phyloP scores from a whole-genome alignment of 2,329 filamentous ascomycete species.

The Aureobasidium sp. region DNA sequence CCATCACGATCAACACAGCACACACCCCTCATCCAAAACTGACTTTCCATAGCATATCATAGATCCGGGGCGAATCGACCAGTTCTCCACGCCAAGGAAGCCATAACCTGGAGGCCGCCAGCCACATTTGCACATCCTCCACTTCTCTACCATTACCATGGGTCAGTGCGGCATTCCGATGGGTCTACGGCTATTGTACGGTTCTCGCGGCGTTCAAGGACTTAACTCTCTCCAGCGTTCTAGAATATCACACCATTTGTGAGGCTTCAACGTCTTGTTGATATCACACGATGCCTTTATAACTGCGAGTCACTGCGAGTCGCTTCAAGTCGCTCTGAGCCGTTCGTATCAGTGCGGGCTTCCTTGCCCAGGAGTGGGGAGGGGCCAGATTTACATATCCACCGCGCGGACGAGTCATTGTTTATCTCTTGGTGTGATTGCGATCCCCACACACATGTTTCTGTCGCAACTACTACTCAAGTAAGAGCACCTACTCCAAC shows the following conservation, averaged over 20 bases:
- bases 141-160: not conserved
- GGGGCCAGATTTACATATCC: not conserved
- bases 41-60: slow-evolving; percentile 10
- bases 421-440: not conserved
- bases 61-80: slow-evolving; percentile 7
- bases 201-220: not conserved
- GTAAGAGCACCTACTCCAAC: not conserved
- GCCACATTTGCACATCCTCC: slow-evolving; percentile 12
- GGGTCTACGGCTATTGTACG: not conserved
- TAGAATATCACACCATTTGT: slow-evolving; percentile 11
- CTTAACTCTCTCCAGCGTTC: not conserved
- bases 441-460: not conserved
- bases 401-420: not conserved
- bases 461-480: too few species aligned
- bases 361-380: not conserved
- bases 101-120: slow-evolving; percentile 13
- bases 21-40: slow-evolving; percentile 1
- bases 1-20: not conserved
- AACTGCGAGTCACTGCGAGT: not conserved
- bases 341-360: not conserved
- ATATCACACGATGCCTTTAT: not conserved
- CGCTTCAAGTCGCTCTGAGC: not conserved
- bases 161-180: slow-evolving; percentile 10
- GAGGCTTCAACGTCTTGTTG: not conserved
- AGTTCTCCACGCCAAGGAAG: slow-evolving; percentile 9